A percentile compares a stretch with the other conserved stretches of the same genome.
These are phyloP conservation scores for Aspergillus puulaauensis DNA, from an alignment of 2,329 filamentous ascomycete species.

Conservation along the genomic window DNA sequence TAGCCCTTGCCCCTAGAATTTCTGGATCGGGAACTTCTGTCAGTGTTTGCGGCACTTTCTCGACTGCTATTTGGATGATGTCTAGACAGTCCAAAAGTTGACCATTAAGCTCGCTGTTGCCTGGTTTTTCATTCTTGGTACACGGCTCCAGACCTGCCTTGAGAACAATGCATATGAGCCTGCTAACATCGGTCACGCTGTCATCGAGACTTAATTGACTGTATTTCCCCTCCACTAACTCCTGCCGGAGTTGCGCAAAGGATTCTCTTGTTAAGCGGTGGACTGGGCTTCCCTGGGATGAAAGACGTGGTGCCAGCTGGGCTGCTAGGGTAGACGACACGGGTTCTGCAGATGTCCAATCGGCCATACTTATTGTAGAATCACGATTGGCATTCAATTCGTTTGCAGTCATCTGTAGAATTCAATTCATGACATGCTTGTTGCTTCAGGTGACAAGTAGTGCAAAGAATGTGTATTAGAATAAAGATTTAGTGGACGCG, in stretches of 20 bases:
- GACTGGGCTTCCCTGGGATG: constrained; percentile 61
- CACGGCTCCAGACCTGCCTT: constrained; percentile 69
- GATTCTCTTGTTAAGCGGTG: constrained; percentile 68
- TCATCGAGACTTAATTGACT: constrained; percentile 56
- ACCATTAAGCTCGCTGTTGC: constrained; percentile 39
- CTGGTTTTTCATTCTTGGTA: constrained; percentile 62
- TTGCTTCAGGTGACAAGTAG: background rate
- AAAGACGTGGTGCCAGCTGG: constrained; percentile 79
- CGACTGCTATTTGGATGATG: constrained; percentile 72
- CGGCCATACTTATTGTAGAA: constrained; percentile 18
- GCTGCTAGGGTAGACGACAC: constrained; percentile 79
- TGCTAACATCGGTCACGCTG: constrained; percentile 74
- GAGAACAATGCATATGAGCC: constrained; percentile 80
- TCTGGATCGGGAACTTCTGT: constrained; percentile 65
- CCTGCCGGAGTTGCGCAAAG: constrained; percentile 71
- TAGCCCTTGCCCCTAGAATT: constrained; percentile 49
- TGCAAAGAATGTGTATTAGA: background rate
- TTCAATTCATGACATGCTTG: constrained; percentile 13
- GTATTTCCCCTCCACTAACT: constrained; percentile 53
- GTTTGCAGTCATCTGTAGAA: constrained; percentile 26
- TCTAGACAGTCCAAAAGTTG: constrained; percentile 67
- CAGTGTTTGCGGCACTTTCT: constrained; percentile 68
- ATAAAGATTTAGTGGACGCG: background rate
- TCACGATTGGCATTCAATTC: constrained; percentile 17
- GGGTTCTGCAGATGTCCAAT: constrained; percentile 28